Evolutionary conservation across 1,284 basidiomycete genomes (phyloP).

Genomic region (Leucoagaricus sp.): DNA sequence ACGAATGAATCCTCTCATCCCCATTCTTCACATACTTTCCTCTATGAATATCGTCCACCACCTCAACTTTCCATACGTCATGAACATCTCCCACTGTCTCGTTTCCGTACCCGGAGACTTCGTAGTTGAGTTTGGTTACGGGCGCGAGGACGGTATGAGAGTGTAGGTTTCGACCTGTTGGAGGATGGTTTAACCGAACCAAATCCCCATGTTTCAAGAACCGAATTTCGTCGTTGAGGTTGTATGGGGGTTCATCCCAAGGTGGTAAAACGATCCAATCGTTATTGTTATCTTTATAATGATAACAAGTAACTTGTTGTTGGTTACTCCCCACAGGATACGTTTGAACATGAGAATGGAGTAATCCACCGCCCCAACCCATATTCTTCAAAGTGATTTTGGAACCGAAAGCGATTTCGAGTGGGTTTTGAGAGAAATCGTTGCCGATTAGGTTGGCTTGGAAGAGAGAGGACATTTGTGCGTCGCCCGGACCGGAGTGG

Average conservation of each 20-base stretch:
- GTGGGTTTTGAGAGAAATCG: slow-evolving; percentile 86
- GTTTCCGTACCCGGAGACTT: slow-evolving; percentile 95
- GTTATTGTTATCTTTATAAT: slow-evolving; percentile 99
- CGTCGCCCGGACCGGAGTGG: slow-evolving; percentile 93
- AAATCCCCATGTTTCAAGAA: slow-evolving; percentile 81
- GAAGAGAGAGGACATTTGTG: slow-evolving; percentile 98
- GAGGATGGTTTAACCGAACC: slow-evolving; percentile 79
- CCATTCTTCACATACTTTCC: slow-evolving; percentile 60
- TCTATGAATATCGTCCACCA: slow-evolving; percentile 86
- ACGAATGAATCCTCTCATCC: slow-evolving; percentile 77
- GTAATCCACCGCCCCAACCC: slow-evolving; percentile 94
- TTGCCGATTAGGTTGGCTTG: slow-evolving; percentile 97
- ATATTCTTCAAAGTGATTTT: slow-evolving; percentile 96
- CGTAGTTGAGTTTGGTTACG: slow-evolving; percentile 87
- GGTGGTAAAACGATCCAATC: slow-evolving; percentile 83
- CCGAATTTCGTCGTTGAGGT: slow-evolving; percentile 65
- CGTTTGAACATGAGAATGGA: slow-evolving; percentile 96
- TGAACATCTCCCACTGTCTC: slow-evolving; percentile 82
- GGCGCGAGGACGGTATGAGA: slow-evolving; percentile 90
- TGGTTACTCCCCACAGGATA: slow-evolving; percentile 93
- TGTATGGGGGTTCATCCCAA: slow-evolving; percentile 74
- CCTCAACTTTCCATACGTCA: slow-evolving; percentile 93
- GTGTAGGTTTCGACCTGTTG: slow-evolving; percentile 92
- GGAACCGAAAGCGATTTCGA: slow-evolving; percentile 91
- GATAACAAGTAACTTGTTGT: slow-evolving; percentile 98